Evolutionary conservation across 2,329 filamentous ascomycete species (phyloP).

Genomic region (Colletotrichum sp.): DNA sequence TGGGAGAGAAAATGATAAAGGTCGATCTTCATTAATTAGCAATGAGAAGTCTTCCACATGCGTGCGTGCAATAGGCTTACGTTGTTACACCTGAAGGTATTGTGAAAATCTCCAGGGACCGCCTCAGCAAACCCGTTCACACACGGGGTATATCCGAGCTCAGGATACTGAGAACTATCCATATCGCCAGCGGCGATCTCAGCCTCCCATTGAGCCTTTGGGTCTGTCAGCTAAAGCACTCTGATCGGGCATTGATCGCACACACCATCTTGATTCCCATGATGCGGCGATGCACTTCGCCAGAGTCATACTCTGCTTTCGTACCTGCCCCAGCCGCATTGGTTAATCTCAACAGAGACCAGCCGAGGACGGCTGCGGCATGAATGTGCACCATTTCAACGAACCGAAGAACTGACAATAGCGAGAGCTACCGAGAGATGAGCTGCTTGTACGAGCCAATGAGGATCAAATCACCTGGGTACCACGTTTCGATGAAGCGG

Average conservation of each 20-base stretch:
- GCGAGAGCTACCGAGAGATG: not conserved
- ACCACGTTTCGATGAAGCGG: not conserved
- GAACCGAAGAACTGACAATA: not conserved
- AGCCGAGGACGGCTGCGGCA: conserved; percentile 22
- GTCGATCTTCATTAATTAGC: conserved; percentile 27
- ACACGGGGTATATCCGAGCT: conserved; percentile 44
- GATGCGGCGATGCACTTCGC: conserved; percentile 25
- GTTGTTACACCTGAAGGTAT: conserved; percentile 54
- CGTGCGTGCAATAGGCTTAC: conserved; percentile 28
- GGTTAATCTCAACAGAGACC: conserved; percentile 23
- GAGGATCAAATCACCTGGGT: not conserved
- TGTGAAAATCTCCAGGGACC: conserved; percentile 46
- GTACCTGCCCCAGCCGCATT: conserved; percentile 26
- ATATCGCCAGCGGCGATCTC: conserved; percentile 38
- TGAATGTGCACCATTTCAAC: conserved; percentile 24
- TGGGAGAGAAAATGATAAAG: conserved; percentile 43
- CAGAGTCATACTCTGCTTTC: conserved; percentile 26
- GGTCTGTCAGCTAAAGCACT: conserved; percentile 8
- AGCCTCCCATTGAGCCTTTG: conserved; percentile 35
- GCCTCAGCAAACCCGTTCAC: conserved; percentile 48
- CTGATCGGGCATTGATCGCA: not conserved
- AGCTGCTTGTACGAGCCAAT: not conserved
- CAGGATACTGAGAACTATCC: conserved; percentile 38
- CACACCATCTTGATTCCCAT: conserved; percentile 30
- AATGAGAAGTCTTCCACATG: no score